Base-by-base conservation (phyloP, 2,329 filamentous ascomycete genomes). In the Zasmidium citrigriseum region DNA sequence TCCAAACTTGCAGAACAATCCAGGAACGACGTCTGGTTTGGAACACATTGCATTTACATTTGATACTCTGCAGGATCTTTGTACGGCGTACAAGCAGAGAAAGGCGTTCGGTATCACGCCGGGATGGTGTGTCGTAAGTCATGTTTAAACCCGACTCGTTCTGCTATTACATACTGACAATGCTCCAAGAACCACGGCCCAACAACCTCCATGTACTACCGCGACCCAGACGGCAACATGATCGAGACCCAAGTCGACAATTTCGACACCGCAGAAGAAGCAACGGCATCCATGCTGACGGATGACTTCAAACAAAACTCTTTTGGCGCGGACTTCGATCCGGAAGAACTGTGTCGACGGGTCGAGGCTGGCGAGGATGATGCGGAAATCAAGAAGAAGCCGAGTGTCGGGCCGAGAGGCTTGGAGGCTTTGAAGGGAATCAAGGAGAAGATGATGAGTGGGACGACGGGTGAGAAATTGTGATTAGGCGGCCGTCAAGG, bases 251-350 rank as follows among this genome's bases (percentile, higher is more conserved):
- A 66, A 52, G 66, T 64, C 24, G 64, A 68, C 27, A 67, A 67
- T 55, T 68, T 64, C 27, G 61, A 60, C 21, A 59, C 52, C 16
- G 22, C 46, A 1, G 66, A 70, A 21, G 78, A 78, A 29, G 74
- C 76, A 0, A 73, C 61, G 0, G 67, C 58, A 10, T 82, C 73
- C 60, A 79, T 83, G 77, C 48, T 14, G 21, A 57, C 64, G 0
- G 51, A 68, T 1, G 67, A 67, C 10, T 80, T 80, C 55, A 59
- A 23, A 0, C 61, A 75, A 59, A 82, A 83, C 60, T 75, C 78
- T 0, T 66, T 80, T 16, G 79, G 79, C 0, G 70, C 67, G 0
- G 76, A 81, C 46, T 75, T 79, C 61, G 77, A 81, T 56, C 72
- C 78, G 0, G 79, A 81, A 21, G 78, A 79, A 1, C 60, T 77